Evolutionary conservation across 75 land plant genomes (phyloP).

Genomic region (Larix kaempferi): DNA sequence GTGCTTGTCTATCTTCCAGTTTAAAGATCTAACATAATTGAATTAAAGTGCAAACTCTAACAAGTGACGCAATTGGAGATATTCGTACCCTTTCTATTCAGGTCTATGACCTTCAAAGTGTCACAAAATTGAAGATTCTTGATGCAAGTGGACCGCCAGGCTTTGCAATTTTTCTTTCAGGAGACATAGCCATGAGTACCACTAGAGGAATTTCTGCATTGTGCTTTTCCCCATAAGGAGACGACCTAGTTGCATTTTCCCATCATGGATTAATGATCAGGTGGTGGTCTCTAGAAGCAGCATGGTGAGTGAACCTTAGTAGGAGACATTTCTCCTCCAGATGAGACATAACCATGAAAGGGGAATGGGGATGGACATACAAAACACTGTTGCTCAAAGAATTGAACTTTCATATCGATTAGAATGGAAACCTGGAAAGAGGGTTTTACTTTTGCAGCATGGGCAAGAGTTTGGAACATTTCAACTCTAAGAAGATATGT

Average conservation of each 20-base stretch:
- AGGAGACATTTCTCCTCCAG: constrained; percentile 71
- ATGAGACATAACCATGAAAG: constrained; percentile 22
- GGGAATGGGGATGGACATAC: constrained; percentile 24
- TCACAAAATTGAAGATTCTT: constrained; percentile 63
- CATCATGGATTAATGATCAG: constrained; percentile 86
- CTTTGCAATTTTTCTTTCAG: constrained; percentile 58
- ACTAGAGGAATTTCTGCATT: constrained; percentile 68
- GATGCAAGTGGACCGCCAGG: constrained; percentile 98
- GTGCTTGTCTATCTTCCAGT: too few species aligned
- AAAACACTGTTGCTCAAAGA: constrained; percentile 32
- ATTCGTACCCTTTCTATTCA: constrained; percentile 53
- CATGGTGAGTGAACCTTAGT: constrained; percentile 92
- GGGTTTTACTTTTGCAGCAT: constrained; percentile 47
- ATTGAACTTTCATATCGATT: constrained; percentile 78
- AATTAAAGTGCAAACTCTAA: too few species aligned
- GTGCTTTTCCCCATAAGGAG: constrained; percentile 85
- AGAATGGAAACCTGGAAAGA: constrained; percentile 56
- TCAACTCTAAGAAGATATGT: constrained; percentile 34
- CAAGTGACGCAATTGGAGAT: constrained; percentile 84
- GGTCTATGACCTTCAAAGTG: constrained; percentile 83
- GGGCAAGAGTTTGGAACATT: constrained; percentile 62
- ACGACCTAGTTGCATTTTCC: constrained; percentile 89
- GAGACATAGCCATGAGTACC: constrained; percentile 18
- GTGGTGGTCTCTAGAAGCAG: constrained; percentile 94
- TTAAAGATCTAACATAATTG: too few species aligned